Evolutionary conservation across 805 yeast genomes (phyloP), one percentile per base, ranked within the genome.

Genomic region (Sugiyamaella valdiviana): DNA sequence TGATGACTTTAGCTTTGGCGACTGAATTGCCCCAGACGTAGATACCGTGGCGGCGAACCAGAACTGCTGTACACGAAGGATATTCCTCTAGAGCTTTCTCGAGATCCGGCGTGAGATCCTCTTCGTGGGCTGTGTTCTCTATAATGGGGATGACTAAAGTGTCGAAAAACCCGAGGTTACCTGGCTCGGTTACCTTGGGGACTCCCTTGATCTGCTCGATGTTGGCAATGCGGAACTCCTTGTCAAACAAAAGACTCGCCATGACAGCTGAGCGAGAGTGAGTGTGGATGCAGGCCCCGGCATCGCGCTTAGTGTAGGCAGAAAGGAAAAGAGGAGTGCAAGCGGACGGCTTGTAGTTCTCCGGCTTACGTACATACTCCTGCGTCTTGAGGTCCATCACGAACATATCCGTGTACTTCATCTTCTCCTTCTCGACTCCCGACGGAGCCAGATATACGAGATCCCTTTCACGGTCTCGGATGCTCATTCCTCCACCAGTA

Each of bases 1-100:
- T 89, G 64, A 85, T 84, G 12, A 91, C 77, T 67, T 91, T 91
- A 43, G 97, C 96, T 67, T 90, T 88, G 85, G 95, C 85, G 10
- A 87, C 85, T 21, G 76, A 79, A 57, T 83, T 87, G 20, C 97
- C 97, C 97, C 97, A 91, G n/a, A 89, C 96, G 63, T 83, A 91
- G 40, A 91, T 82, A 0, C 98, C 98, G 62, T 91, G 98, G 60
- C 96, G 75, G 65, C 95, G 78, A 5, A 91, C 97, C 46, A 91
- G 71, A 0, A 91, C 88, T 0, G 97, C 97, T 2, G 89, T 78
- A 2, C 95, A 70, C 0, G 78, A 73, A 1, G 97, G 96, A 58
- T 87, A 83, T 14, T 74, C 71, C n/a, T 57, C 63, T 46, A 90
- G 78, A 0, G 89, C 83, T 49, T 75, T 66, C 53, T 78, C 78